Evolutionary conservation across 1,139 yeast species (phyloP), one percentile per base, ranked within the genome.

Genomic region (Zygosaccharomyces pseudobailii): DNA sequence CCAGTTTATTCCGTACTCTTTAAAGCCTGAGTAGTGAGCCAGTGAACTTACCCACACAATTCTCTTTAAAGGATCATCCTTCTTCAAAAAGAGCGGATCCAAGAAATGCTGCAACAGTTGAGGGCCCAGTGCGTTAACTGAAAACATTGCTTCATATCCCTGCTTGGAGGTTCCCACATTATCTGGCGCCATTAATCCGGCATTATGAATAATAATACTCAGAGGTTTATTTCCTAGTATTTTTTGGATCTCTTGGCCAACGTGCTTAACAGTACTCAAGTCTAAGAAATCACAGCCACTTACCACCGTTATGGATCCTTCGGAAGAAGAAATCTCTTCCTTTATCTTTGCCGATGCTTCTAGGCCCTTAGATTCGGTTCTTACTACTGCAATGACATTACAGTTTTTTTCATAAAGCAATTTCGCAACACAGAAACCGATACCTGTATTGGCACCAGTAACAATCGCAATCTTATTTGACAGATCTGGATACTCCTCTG

Each of bases 121-220:
- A 19, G 75, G 78, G 2, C 77, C 82, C 42, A 78, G 53, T 5
- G 65, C 75, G 55, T 79, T 79, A 20, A 75, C 70, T 7, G 79
- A 81, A 46, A 76, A 67, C 56, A 73, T 76, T 32, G 70, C 58
- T 46, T 77, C 80, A 50, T 65, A 66, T 1, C 78, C 79, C 55
- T 73, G 77, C 6, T 54, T 57, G 3, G 62, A 51, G 6, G 78
- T 68, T 13, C 58, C 54, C 1, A 70, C 53, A 8, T 58, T 57
- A 8, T 71, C 69, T 1, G 77, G 73, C 17, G 65, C 59, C 74
- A 73, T 75, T 13, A 78, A 69, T 36, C 83, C 80, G 0, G 82
- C 82, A 62, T 78, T 76, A 54, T 76, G 75, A 41, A 77, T 69
- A 13, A 75, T 68, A 10, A 74, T 65, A 52, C 75, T 76, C 27